These are phyloP conservation scores for Coprinopsis sp. DNA, from an alignment of 768 basidiomycete genomes.

Conservation along the genomic window DNA sequence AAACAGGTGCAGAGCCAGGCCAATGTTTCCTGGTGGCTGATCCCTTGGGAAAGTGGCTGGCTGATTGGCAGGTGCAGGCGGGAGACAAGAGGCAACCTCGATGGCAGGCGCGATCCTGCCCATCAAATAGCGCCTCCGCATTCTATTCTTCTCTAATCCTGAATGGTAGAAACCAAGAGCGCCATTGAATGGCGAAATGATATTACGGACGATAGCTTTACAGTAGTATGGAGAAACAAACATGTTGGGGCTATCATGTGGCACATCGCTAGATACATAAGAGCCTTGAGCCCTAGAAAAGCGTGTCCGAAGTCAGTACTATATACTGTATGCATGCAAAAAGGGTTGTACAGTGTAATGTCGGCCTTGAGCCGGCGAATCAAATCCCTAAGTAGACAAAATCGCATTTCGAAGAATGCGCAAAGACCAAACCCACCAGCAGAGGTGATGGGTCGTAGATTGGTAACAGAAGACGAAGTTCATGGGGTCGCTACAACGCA, in stretches of 20 bases:
- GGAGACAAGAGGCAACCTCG: too few species aligned
- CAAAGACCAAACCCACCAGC: background rate
- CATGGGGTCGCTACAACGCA: too few species aligned
- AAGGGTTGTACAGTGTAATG: constrained; percentile 2
- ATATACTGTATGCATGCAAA: constrained; percentile 1
- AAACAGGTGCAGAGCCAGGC: too few species aligned
- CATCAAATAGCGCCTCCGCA: too few species aligned
- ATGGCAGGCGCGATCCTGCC: too few species aligned
- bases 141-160: too few species aligned
- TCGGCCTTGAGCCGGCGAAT: constrained; percentile 21
- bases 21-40: too few species aligned
- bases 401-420: background rate
- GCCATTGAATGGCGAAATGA: too few species aligned
- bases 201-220: too few species aligned
- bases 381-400: background rate
- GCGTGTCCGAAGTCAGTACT: constrained; percentile 4
- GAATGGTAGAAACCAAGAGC: too few species aligned
- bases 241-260: background rate
- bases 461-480: background rate
- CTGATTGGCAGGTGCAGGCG: too few species aligned
- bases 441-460: background rate
- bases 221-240: constrained; percentile 4
- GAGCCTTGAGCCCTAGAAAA: constrained; percentile 9
- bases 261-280: constrained; percentile 5
- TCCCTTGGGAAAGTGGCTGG: too few species aligned